phyloP scores from a whole-genome alignment of 805 yeast genomes.

The Wickerhamiella occidentalis region DNA sequence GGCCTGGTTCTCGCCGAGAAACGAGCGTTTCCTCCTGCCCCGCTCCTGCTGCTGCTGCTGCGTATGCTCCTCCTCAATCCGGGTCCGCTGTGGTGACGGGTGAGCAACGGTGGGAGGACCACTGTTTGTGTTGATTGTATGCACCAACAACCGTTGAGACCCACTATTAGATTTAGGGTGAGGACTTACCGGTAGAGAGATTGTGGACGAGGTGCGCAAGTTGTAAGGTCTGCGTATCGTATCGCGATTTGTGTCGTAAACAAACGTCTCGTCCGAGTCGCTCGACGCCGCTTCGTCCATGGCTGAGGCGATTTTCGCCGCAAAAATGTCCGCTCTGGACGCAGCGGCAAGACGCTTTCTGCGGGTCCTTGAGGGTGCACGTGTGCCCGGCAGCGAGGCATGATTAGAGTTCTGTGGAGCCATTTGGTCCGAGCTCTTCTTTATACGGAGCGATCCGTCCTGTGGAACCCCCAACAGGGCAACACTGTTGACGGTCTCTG shows the following conservation, averaged over 20 bases:
- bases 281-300: constrained; percentile 72
- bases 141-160: constrained; percentile 7
- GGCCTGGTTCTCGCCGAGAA: neutral
- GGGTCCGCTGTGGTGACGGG: neutral
- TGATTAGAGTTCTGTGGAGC: neutral
- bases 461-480: constrained; percentile 28
- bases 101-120: constrained; percentile 6
- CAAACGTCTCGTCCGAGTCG: constrained; percentile 90
- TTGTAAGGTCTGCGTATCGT: constrained; percentile 17
- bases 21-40: constrained; percentile 6
- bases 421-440: constrained; percentile 25
- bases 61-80: neutral
- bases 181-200: constrained; percentile 12
- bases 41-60: constrained; percentile 1
- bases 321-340: constrained; percentile 83
- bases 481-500: constrained; percentile 47
- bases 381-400: constrained; percentile 2
- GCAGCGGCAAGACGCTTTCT: constrained; percentile 37
- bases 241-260: constrained; percentile 50
- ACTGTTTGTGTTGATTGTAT: neutral
- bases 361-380: constrained; percentile 21
- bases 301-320: constrained; percentile 88
- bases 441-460: constrained; percentile 17
- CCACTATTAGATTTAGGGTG: neutral
- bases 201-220: constrained; percentile 17